These are phyloP conservation scores for Melaleuca alternifolia DNA, from an alignment of 345 rosid species.

Conservation along the genomic window DNA sequence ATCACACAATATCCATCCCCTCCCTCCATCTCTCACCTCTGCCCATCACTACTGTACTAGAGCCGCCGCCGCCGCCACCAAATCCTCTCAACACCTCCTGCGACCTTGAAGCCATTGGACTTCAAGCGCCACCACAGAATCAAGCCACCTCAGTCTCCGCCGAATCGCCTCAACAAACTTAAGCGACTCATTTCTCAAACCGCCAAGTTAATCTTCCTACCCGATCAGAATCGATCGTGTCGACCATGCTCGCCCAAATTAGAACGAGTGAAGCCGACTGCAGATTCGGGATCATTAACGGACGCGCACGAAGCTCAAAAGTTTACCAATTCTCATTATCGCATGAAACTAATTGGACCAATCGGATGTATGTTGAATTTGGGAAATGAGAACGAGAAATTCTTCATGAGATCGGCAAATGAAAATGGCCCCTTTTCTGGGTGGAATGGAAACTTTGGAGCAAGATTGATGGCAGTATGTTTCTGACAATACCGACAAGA, in stretches of 20 bases:
- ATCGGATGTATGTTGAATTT: neutral
- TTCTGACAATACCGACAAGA: neutral
- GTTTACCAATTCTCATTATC: neutral
- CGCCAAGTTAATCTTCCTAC: neutral
- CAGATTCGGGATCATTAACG: accelerated
- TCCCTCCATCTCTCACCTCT: neutral
- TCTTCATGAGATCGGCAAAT: neutral
- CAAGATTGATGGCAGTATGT: neutral
- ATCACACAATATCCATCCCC: no score
- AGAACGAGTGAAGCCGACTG: neutral
- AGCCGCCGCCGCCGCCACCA: neutral
- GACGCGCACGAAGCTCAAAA: neutral
- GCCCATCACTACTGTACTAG: neutral
- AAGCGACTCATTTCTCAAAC: neutral
- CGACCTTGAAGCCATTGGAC: neutral
- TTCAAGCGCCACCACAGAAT: neutral
- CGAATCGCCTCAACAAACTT: neutral
- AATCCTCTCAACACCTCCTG: neutral
- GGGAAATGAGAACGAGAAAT: neutral
- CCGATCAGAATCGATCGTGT: neutral
- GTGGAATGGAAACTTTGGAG: neutral
- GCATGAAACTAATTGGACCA: neutral
- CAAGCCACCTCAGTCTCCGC: neutral
- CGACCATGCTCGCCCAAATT: neutral
- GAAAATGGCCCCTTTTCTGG: neutral